Base-by-base conservation (phyloP, 2,329 filamentous ascomycete species). In the Lojkania enalia region DNA sequence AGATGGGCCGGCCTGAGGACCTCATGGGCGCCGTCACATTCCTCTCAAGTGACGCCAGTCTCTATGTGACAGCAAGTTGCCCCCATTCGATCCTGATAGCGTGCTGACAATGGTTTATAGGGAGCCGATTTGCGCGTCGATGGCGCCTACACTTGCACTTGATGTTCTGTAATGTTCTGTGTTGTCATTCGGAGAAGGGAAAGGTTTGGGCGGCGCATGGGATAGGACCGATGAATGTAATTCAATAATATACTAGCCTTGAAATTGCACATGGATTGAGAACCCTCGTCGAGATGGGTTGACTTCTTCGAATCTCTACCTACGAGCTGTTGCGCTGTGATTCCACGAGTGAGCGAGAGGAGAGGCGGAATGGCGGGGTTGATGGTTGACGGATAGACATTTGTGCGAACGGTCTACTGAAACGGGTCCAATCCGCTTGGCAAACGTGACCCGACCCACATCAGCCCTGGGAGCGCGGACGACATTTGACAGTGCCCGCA, bases 21-120 rank as follows among this genome's bases (percentile, higher is more conserved):
- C 79, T 97, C 45, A 95, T 95, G 87, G 92, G 92, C 2, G 88
- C 91, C 4, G 90, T 96, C 20, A 86, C 88, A 13, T 95, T 92
- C 76, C 74, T 95, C 46, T 81, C 90, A 30, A 91, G 86, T 47
- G 88, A 94, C 61, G 89, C 90, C 2, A 70, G 67, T 51, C 49
- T 55, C 44, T 72, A 72, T 38, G 68, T 72, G 11, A 72, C 66
- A 14, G 64, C 65, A 49, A 35, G 57, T 48, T 13, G 6, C 16
- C 4, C n/a, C n/a, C 42, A 18, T 32, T 6, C 13, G 15, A 16
- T 7, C 12, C 35, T 3, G 13, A 16, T 13, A 30, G 13, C 31
- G 12, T 14, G 11, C 6, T 19, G 73, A 74, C 65, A 37, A 66
- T 45, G 13, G 27, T 5, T 20, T 11, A 2, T 23, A 67, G 29